These are phyloP conservation scores for Backusella mclennaniae DNA, from an alignment of 192 early-diverging fungal species.

Conservation along the genomic window DNA sequence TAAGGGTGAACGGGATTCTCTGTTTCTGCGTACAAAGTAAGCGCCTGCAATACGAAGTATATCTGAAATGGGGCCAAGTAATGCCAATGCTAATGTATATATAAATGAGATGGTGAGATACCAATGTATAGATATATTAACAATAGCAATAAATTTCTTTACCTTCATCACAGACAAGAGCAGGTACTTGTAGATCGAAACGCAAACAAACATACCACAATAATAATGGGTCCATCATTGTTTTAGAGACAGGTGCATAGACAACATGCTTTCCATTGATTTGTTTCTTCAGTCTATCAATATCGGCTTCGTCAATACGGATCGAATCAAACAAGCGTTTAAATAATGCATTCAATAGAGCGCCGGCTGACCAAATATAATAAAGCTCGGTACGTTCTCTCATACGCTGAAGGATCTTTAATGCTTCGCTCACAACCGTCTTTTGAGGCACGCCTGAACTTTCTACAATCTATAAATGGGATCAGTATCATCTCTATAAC, in stretches of 20 bases:
- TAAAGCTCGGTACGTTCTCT: conserved; percentile 34
- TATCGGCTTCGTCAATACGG: conserved; percentile 25
- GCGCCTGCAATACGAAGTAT: conserved; percentile 36
- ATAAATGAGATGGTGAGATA: neutral
- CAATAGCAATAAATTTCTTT: neutral
- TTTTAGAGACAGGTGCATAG: conserved; percentile 38
- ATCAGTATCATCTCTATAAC: too few relatives aligned
- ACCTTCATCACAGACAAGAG: conserved; percentile 42
- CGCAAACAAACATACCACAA: conserved; percentile 40
- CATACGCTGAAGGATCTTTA: conserved; percentile 34
- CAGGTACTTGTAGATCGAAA: conserved; percentile 36
- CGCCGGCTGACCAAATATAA: conserved; percentile 41
- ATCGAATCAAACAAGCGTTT: conserved; percentile 29
- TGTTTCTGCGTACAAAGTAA: conserved; percentile 34
- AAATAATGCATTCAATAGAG: conserved; percentile 29
- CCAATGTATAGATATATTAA: neutral
- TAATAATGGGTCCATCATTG: conserved; percentile 33
- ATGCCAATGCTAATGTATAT: conserved; percentile 25
- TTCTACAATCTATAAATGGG: conserved; percentile 24
- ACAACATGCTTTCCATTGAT: conserved; percentile 33
- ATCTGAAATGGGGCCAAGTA: conserved; percentile 38
- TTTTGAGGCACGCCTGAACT: conserved; percentile 41
- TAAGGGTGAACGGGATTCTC: conserved; percentile 29
- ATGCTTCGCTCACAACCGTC: conserved; percentile 35
- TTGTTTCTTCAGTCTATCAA: conserved; percentile 27